Conservation (phyloP, 2,329 filamentous ascomycete genomes). For the Fusarium dimerum region DNA sequence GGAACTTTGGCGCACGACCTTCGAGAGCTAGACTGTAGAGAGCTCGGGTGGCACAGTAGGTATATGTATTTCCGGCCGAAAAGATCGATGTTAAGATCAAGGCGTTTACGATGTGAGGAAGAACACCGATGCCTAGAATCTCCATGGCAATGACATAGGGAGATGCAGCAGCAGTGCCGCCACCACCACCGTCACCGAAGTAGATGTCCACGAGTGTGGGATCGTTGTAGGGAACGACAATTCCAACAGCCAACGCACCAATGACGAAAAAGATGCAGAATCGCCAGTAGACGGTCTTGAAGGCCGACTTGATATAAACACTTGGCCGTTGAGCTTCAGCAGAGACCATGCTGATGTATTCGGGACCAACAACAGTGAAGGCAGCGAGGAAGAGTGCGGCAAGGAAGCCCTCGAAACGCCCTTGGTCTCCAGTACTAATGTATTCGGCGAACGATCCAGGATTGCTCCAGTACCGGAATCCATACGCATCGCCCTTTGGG, state of each 20-base stretch:
- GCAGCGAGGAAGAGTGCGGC: constrained; percentile 60
- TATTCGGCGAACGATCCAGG: constrained; percentile 56
- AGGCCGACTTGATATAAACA: constrained; percentile 54
- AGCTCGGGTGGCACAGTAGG: constrained; percentile 11
- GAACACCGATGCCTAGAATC: constrained; percentile 49
- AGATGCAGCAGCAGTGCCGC: constrained; percentile 51
- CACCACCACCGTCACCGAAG: constrained; percentile 30
- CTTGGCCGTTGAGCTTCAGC: constrained; percentile 63
- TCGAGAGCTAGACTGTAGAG: neutral
- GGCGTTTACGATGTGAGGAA: constrained; percentile 58
- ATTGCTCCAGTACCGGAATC: constrained; percentile 67
- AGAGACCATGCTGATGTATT: constrained; percentile 64
- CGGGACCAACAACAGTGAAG: constrained; percentile 61
- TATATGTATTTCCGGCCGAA: constrained; percentile 45
- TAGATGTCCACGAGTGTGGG: constrained; percentile 52
- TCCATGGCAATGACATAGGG: constrained; percentile 63
- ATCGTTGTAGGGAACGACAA: constrained; percentile 58
- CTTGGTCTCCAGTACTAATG: constrained; percentile 58
- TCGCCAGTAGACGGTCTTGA: constrained; percentile 47
- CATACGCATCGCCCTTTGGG: constrained; percentile 55
- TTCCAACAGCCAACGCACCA: constrained; percentile 61
- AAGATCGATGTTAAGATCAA: constrained; percentile 39
- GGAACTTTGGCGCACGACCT: constrained; percentile 32
- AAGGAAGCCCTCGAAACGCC: constrained; percentile 66
- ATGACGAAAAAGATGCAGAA: constrained; percentile 61